Evolutionary conservation across 1,284 basidiomycete species (phyloP).

Genomic region (Ceratobasidium sp.): DNA sequence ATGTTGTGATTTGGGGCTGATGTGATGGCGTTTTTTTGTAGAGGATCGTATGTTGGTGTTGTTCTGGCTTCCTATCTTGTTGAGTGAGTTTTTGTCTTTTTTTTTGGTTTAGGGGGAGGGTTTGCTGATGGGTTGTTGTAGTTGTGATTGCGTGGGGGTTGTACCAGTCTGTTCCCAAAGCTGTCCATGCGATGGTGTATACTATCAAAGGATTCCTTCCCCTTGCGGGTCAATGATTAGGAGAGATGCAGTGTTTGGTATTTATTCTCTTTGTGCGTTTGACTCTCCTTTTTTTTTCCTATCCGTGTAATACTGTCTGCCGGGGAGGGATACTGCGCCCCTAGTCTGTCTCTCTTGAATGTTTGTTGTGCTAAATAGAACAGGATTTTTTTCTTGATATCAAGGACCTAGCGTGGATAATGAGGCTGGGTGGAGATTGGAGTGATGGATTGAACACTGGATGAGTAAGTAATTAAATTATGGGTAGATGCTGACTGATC

Average conservation of each 20-base stretch:
- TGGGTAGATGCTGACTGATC: conserved; percentile 7
- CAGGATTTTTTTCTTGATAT: conserved; percentile 16
- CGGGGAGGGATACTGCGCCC: conserved; percentile 1
- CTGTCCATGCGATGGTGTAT: conserved; percentile 39
- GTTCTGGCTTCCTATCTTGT: conserved; percentile 94
- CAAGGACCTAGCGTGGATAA: neutral
- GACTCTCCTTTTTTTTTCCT: neutral
- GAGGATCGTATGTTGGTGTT: conserved; percentile 93
- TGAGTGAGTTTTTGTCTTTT: conserved; percentile 71
- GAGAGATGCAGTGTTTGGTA: neutral
- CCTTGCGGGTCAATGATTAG: conserved; percentile 5
- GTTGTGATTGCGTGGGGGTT: conserved; percentile 52
- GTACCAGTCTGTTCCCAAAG: conserved; percentile 50
- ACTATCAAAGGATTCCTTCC: conserved; percentile 41
- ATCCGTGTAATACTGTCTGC: conserved; percentile 21
- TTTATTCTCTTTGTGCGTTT: conserved; percentile 39
- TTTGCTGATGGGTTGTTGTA: conserved; percentile 43
- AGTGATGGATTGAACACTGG: neutral
- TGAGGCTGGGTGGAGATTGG: neutral
- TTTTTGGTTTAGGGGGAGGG: neutral
- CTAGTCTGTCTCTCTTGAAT: conserved; percentile 13
- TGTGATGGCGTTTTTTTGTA: conserved; percentile 54
- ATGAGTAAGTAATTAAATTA: neutral
- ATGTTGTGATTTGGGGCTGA: conserved; percentile 40
- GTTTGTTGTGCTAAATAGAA: conserved; percentile 36